phyloP scores from a whole-genome alignment of 2,329 filamentous ascomycete genomes.

The Truncatella angustata region DNA sequence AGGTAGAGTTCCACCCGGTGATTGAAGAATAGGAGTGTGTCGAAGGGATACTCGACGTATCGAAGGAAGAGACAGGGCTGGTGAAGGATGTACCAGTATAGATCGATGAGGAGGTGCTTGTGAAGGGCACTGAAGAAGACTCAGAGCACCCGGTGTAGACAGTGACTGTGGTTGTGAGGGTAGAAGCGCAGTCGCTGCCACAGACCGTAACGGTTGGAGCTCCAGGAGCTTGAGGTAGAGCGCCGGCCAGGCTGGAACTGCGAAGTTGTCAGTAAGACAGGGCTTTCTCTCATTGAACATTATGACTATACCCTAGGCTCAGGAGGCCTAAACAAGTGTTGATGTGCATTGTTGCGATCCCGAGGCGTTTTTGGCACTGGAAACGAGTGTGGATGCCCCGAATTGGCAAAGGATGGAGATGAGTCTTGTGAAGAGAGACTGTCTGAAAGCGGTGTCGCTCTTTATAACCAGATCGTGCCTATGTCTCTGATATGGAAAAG shows the following conservation, averaged over 20 bases:
- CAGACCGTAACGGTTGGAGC: conserved; percentile 25
- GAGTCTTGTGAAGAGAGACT: conserved; percentile 16
- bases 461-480: conserved; percentile 1
- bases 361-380: conserved; percentile 7
- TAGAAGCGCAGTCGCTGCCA: conserved; percentile 20
- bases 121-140: conserved; percentile 1
- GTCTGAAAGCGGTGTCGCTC: not conserved
- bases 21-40: not conserved
- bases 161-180: conserved; percentile 15
- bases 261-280: conserved; percentile 16
- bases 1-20: too few relatives aligned
- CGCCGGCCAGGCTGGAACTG: conserved; percentile 21
- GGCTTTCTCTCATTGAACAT: not conserved
- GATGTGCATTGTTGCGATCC: conserved; percentile 20
- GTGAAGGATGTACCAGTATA: too few relatives aligned
- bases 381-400: conserved; percentile 25
- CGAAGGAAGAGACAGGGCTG: too few relatives aligned
- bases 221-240: conserved; percentile 19
- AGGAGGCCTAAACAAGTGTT: conserved; percentile 21
- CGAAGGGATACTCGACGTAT: not conserved
- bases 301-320: conserved; percentile 20
- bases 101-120: not conserved
- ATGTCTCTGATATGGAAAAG: not conserved
- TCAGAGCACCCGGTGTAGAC: conserved; percentile 22
- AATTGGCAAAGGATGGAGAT: conserved; percentile 10